These are phyloP conservation scores for Kalanchoe fedtschenkoi DNA, from an alignment of 164 flowering plant species.

Conservation along the genomic window DNA sequence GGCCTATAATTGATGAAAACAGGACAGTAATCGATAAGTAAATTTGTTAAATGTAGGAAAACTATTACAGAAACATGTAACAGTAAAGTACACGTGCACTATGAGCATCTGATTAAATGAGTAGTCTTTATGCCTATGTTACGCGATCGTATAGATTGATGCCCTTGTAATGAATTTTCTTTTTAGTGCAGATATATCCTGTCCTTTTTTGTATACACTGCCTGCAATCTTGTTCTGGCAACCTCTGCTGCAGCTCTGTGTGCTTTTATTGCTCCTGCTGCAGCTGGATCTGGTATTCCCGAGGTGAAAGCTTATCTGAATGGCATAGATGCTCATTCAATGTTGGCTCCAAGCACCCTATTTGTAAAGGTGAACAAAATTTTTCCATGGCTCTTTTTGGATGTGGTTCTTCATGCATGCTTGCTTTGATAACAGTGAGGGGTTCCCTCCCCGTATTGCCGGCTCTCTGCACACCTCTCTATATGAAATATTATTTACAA, in stretches of 20 bases:
- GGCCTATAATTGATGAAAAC: no score
- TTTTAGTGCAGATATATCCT: constrained; percentile 48
- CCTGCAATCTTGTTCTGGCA: constrained; percentile 52
- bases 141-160: background rate
- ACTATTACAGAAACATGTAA: no score
- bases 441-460: background rate
- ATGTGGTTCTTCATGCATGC: background rate
- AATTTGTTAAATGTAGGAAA: no score
- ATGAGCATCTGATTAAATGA: no score
- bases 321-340: constrained; percentile 83
- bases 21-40: no score
- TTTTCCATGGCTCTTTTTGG: background rate
- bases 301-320: constrained; percentile 92
- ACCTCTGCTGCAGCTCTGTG: constrained; percentile 53
- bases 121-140: background rate
- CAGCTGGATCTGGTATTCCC: constrained; percentile 91
- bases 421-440: background rate
- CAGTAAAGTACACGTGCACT: no score
- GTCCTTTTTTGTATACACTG: constrained; percentile 52
- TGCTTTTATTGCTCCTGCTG: constrained; percentile 92
- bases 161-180: constrained; percentile 10
- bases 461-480: no score
- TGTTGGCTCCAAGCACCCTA: constrained; percentile 81
- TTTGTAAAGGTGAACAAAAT: constrained; percentile 62
- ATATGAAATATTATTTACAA: no score